Evolutionary conservation across 176 grass and related monocot species (phyloP).

Genomic region (Triticum monococcum): DNA sequence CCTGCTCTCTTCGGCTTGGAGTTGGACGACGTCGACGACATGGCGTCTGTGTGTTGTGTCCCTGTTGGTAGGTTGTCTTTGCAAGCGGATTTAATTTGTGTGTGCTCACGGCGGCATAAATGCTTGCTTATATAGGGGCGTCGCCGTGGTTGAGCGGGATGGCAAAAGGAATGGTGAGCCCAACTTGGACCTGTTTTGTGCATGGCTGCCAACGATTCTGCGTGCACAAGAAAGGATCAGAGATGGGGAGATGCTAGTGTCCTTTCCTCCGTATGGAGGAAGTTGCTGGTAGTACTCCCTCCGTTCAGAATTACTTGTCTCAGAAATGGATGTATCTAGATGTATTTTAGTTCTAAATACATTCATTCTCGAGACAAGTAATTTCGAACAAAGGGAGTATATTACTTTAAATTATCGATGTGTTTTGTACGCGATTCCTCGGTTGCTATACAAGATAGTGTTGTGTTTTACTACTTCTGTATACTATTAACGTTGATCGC

Average conservation of each 20-base stretch:
- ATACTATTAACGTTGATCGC: no score
- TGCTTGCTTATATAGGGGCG: neutral
- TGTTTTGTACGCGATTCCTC: no score
- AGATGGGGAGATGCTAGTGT: neutral
- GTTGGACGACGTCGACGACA: neutral
- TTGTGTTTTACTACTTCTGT: no score
- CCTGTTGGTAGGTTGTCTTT: neutral
- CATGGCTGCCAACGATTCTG: neutral
- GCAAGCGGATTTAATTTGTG: neutral
- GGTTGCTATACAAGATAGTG: no score
- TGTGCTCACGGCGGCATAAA: neutral
- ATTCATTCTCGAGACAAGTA: no score
- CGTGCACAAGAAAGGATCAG: constrained; percentile 13
- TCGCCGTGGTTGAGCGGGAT: no score
- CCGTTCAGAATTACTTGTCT: no score
- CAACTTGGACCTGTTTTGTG: neutral
- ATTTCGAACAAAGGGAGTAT: no score
- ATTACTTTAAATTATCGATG: no score
- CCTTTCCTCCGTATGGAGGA: neutral
- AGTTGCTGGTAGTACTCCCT: neutral
- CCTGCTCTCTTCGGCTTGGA: neutral
- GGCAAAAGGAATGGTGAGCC: neutral
- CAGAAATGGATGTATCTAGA: no score
- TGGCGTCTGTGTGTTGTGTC: neutral
- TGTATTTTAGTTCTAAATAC: no score